A percentile compares a stretch with the other conserved stretches of the same genome.
Evolutionary conservation across 768 basidiomycete species (phyloP).

Genomic region (Tephrocybe sp.): DNA sequence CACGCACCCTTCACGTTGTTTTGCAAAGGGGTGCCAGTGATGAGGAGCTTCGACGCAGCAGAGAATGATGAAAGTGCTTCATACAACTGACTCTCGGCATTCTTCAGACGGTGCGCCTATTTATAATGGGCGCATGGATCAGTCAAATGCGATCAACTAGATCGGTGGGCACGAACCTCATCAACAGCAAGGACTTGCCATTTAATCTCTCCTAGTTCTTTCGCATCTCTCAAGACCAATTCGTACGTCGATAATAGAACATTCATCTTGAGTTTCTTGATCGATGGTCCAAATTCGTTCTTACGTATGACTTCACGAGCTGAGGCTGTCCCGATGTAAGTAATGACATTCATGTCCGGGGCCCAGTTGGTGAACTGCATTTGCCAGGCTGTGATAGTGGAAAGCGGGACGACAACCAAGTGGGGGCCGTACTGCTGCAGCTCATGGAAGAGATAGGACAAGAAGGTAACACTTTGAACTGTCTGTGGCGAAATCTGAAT

Average conservation of each 20-base stretch:
- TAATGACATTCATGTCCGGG: conserved; percentile 94
- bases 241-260: conserved; percentile 97
- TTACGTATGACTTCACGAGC: conserved; percentile 90
- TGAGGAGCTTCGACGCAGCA: conserved; percentile 90
- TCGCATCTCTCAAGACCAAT: conserved; percentile 85
- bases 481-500: conserved; percentile 55
- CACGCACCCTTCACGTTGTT: conserved; percentile 95
- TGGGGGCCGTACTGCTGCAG: conserved; percentile 94
- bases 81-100: conserved; percentile 95
- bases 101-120: conserved; percentile 96
- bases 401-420: conserved; percentile 95
- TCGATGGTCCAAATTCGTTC: conserved; percentile 88
- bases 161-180: conserved; percentile 59
- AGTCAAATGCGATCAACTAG: not conserved
- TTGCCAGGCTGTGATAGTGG: conserved; percentile 98
- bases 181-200: conserved; percentile 98
- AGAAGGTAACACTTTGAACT: conserved; percentile 93
- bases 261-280: conserved; percentile 94
- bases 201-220: conserved; percentile 89
- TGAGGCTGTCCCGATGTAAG: conserved; percentile 88
- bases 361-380: conserved; percentile 93
- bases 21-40: conserved; percentile 97
- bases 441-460: conserved; percentile 93
- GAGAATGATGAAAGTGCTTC: conserved; percentile 90
- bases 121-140: conserved; percentile 5